These are phyloP conservation scores for Aspergillus wentii DNA, from an alignment of 495 filamentous ascomycete genomes.

Conservation along the genomic window DNA sequence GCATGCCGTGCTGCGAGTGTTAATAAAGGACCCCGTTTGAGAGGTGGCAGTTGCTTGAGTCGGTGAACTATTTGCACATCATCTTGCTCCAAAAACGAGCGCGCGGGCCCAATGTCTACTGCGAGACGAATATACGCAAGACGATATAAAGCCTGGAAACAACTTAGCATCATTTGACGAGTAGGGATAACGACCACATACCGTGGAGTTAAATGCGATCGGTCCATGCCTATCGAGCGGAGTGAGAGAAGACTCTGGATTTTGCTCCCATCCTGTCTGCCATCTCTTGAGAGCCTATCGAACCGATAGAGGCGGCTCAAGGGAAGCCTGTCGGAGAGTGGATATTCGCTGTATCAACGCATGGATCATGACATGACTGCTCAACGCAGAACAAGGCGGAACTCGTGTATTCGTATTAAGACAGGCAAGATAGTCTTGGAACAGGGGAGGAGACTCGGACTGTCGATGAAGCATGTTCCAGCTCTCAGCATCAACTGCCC, in stretches of 20 bases:
- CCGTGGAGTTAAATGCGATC: slow-evolving; percentile 18
- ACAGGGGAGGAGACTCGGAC: neutral
- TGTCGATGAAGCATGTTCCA: slow-evolving; percentile 4
- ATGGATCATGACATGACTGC: neutral
- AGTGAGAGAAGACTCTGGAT: slow-evolving; percentile 12
- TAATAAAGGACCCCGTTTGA: slow-evolving; percentile 11
- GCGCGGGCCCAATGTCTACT: slow-evolving; percentile 10
- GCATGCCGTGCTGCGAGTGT: slow-evolving; percentile 18
- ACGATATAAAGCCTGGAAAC: slow-evolving; percentile 12
- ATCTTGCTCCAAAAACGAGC: slow-evolving; percentile 10
- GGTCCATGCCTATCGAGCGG: slow-evolving; percentile 16
- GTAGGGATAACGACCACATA: neutral
- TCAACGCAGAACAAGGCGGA: neutral
- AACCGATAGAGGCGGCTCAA: neutral
- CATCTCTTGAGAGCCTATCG: slow-evolving; percentile 6
- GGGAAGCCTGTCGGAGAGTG: neutral
- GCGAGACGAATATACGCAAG: slow-evolving; percentile 22
- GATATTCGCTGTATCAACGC: neutral
- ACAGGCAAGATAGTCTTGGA: neutral
- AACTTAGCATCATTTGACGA: neutral
- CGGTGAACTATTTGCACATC: slow-evolving; percentile 4
- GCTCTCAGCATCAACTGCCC: slow-evolving; percentile 10
- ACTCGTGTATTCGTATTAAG: neutral
- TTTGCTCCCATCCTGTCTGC: slow-evolving; percentile 17
- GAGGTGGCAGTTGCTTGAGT: neutral